Evolutionary conservation across 2,329 filamentous ascomycete species (phyloP).

Genomic region (Leptographium flavum): DNA sequence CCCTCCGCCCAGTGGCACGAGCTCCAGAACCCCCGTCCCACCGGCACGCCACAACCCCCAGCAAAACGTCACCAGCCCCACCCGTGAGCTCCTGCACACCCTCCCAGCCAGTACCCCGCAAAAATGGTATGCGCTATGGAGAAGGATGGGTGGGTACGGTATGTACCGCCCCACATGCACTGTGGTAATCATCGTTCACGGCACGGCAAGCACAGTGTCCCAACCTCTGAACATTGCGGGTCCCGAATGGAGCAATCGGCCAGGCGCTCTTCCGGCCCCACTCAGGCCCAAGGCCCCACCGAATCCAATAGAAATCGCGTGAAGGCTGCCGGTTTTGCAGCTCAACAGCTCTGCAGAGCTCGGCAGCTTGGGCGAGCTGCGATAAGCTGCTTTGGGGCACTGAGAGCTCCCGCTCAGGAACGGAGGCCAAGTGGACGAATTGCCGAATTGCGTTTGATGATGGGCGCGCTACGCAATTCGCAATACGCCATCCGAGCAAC

Average conservation of each 20-base stretch:
- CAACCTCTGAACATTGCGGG: too few species aligned
- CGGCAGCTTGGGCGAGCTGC: too few species aligned
- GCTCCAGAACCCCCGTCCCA: neutral
- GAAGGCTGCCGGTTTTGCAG: too few species aligned
- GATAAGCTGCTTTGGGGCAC: too few species aligned
- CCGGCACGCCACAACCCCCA: neutral
- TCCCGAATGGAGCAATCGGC: too few species aligned
- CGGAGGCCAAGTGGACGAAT: neutral
- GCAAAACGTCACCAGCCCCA: neutral
- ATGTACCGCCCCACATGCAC: neutral
- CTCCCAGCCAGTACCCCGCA: conserved; percentile 9
- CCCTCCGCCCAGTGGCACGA: neutral
- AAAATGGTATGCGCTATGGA: too few species aligned
- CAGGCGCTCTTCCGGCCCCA: too few species aligned
- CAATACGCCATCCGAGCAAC: neutral
- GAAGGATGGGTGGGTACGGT: neutral
- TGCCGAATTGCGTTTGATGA: neutral
- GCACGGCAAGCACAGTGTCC: neutral
- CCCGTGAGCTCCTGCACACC: neutral
- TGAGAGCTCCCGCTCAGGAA: too few species aligned
- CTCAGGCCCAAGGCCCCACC: neutral
- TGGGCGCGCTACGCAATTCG: too few species aligned
- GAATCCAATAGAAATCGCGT: neutral
- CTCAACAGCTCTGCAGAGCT: too few species aligned
- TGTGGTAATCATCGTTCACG: neutral